Percentiles rank a stretch among this genome's conserved stretches.
Evolutionary conservation across 2,329 filamentous ascomycete genomes (phyloP).

Genomic region (Pseudohalonectria lignicola): DNA sequence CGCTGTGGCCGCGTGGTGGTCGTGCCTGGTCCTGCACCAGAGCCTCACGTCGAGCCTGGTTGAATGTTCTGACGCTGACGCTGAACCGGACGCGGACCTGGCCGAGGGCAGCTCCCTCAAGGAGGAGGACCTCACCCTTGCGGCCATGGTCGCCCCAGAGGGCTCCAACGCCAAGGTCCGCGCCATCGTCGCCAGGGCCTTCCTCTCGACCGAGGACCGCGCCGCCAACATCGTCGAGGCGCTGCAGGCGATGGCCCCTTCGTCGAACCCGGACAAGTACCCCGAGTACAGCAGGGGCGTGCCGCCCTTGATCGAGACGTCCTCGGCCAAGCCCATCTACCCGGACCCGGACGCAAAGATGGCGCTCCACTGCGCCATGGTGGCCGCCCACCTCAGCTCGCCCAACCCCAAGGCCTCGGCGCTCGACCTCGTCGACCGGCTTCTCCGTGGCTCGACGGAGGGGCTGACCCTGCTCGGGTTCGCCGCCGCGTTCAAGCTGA

Average conservation of each 20-base stretch:
- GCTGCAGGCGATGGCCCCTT: constrained; percentile 37
- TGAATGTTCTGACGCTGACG: constrained; percentile 15
- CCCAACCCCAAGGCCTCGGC: constrained; percentile 12
- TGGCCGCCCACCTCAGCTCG: constrained; percentile 40
- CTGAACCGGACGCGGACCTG: constrained; percentile 24
- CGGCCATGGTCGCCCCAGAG: constrained; percentile 63
- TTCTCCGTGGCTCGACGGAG: constrained; percentile 29
- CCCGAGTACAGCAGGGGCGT: constrained; percentile 15
- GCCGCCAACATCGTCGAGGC: constrained; percentile 45
- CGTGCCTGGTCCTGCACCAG: constrained; percentile 60
- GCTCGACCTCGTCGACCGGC: constrained; percentile 35
- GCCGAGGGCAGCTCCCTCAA: constrained; percentile 11
- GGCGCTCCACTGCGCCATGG: constrained; percentile 48
- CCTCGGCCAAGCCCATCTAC: constrained; percentile 19
- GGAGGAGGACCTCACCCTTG: constrained; percentile 48
- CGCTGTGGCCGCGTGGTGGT: constrained; percentile 86
- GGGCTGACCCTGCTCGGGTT: constrained; percentile 47
- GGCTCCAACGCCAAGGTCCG: constrained; percentile 61
- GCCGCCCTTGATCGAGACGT: constrained; percentile 33
- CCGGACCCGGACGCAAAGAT: constrained; percentile 41
- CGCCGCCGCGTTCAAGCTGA: constrained; percentile 45
- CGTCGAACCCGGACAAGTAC: constrained; percentile 21
- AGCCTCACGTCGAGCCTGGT: constrained; percentile 55
- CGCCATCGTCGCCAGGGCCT: constrained; percentile 46
- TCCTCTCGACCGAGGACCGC: constrained; percentile 42